Conservation (phyloP, 805 yeast species). For the Clavispora santaluciae region DNA sequence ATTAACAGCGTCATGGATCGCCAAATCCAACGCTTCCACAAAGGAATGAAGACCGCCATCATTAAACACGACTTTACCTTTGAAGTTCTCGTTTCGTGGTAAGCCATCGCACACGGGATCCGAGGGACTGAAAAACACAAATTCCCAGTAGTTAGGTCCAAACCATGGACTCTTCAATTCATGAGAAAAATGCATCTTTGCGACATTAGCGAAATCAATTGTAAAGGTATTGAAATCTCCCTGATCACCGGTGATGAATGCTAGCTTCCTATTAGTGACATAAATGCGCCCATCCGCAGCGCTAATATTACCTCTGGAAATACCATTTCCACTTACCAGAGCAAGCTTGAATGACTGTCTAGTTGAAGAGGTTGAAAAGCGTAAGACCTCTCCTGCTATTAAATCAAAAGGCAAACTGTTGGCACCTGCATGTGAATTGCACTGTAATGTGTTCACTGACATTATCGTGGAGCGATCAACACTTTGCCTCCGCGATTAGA, state of each 20-base stretch:
- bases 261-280: conserved; percentile 39
- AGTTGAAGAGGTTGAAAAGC: conserved; percentile 11
- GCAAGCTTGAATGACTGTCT: conserved; percentile 28
- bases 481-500: background rate
- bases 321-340: conserved; percentile 13
- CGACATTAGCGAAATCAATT: conserved; percentile 25
- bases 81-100: conserved; percentile 34
- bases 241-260: conserved; percentile 33
- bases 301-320: conserved; percentile 19
- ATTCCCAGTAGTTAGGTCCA: conserved; percentile 48
- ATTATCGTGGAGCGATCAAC: conserved; percentile 2
- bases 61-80: conserved; percentile 35
- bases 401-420: conserved; percentile 15
- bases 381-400: conserved; percentile 13
- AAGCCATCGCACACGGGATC: conserved; percentile 36
- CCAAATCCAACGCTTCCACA: conserved; percentile 26
- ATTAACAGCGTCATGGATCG: conserved; percentile 32
- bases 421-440: background rate
- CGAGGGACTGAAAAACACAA: conserved; percentile 32
- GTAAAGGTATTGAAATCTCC: conserved; percentile 42
- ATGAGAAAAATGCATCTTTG: conserved; percentile 31
- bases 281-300: conserved; percentile 37
- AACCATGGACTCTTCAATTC: conserved; percentile 48
- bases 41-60: conserved; percentile 48
- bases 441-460: conserved; percentile 11